Evolutionary conservation across 2,329 filamentous ascomycete species (phyloP).

Genomic region (Dothideomycetidae sp.): DNA sequence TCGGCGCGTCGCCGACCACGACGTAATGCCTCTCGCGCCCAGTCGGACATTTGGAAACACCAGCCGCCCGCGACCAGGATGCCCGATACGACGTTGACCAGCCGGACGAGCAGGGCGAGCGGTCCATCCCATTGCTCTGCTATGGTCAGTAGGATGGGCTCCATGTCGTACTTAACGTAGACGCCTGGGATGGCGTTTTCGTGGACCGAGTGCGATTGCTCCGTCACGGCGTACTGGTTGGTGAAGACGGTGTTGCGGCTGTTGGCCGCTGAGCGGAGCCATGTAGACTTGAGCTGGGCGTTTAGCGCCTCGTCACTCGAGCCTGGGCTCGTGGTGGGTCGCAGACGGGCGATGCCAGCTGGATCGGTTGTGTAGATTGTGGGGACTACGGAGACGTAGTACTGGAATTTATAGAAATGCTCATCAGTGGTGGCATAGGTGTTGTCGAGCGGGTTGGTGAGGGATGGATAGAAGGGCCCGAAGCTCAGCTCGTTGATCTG

Average conservation of each 20-base stretch:
- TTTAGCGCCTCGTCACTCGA: conserved; percentile 23
- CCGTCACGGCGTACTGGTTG: conserved; percentile 95
- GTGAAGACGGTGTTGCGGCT: conserved; percentile 57
- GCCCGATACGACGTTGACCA: conserved; percentile 83
- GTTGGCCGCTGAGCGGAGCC: conserved; percentile 10
- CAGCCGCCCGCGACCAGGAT: conserved; percentile 89
- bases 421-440: conserved; percentile 61
- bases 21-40: conserved; percentile 42
- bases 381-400: conserved; percentile 89
- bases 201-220: conserved; percentile 58
- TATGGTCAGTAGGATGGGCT: conserved; percentile 79
- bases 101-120: conserved; percentile 59
- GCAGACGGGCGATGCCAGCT: conserved; percentile 32
- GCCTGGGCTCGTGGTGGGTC: conserved; percentile 28
- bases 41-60: conserved; percentile 75
- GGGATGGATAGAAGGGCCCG: conserved; percentile 86
- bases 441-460: conserved; percentile 86
- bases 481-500: conserved; percentile 93
- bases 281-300: conserved; percentile 12
- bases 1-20: conserved; percentile 27
- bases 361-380: conserved; percentile 61
- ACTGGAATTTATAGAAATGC: conserved; percentile 94
- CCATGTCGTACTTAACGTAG: conserved; percentile 98
- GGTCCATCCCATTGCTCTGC: conserved; percentile 67
- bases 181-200: conserved; percentile 69